Conservation (phyloP, 805 yeast species). For the Candida wancherniae region DNA sequence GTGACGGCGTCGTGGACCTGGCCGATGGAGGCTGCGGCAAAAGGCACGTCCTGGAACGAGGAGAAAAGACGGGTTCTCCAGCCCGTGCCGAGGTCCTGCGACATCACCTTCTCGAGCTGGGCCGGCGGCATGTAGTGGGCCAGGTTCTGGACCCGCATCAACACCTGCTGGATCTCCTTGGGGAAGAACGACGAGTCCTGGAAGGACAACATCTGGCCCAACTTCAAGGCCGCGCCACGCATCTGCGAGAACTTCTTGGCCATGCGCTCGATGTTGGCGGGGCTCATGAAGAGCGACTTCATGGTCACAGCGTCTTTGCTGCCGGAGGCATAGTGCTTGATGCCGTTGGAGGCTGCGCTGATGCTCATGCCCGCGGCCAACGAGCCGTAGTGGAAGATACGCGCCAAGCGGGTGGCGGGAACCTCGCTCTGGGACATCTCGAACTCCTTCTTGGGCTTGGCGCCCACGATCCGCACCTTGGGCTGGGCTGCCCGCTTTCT, state of each 20-base stretch:
- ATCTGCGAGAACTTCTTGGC: conserved; percentile 84
- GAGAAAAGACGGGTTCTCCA: conserved; percentile 72
- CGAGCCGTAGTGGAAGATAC: conserved; percentile 89
- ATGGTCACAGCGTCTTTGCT: conserved; percentile 41
- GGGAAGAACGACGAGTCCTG: conserved; percentile 88
- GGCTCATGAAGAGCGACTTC: conserved; percentile 63
- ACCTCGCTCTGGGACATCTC: conserved; percentile 64
- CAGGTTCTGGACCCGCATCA: conserved; percentile 82
- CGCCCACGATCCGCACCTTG: conserved; percentile 17
- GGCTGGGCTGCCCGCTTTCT: conserved; percentile 9
- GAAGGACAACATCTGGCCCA: conserved; percentile 95
- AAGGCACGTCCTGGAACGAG: conserved; percentile 78
- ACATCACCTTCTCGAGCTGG: conserved; percentile 75
- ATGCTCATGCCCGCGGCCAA: conserved; percentile 88
- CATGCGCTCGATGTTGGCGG: conserved; percentile 80
- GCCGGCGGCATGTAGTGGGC: conserved; percentile 96
- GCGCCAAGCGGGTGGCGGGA: conserved; percentile 80
- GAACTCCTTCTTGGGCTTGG: conserved; percentile 23
- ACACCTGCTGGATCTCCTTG: conserved; percentile 71
- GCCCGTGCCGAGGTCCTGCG: conserved; percentile 64
- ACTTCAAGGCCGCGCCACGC: conserved; percentile 98
- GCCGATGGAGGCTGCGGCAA: conserved; percentile 97
- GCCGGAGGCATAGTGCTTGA: conserved; percentile 61
- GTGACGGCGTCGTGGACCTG: conserved; percentile 88
- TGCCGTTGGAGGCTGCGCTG: conserved; percentile 74